Evolutionary conservation across 345 rosid genomes (phyloP).

Genomic region (Gossypium anomalum): DNA sequence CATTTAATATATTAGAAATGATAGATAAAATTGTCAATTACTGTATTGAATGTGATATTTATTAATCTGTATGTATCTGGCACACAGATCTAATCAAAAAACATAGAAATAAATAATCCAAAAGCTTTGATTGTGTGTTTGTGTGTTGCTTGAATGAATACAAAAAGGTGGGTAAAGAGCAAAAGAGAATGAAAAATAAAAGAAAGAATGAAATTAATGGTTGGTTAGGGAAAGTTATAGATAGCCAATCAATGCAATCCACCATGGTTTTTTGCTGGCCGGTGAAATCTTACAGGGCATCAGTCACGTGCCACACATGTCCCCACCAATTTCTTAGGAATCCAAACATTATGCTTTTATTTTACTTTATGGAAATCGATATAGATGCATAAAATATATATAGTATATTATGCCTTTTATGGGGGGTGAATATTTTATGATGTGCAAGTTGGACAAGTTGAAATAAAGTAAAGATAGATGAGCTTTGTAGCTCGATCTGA

Average conservation of each 20-base stretch:
- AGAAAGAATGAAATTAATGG: background rate
- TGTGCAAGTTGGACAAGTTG: constrained; percentile 13
- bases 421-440: background rate
- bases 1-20: too few relatives aligned
- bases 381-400: background rate
- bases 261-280: background rate
- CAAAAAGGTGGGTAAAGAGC: background rate
- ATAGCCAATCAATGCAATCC: background rate
- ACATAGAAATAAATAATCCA: background rate
- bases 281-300: constrained; percentile 11
- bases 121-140: background rate
- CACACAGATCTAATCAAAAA: too few relatives aligned
- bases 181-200: background rate
- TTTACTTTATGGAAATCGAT: background rate
- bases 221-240: background rate
- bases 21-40: too few relatives aligned
- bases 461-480: constrained; percentile 6
- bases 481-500: background rate
- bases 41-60: too few relatives aligned
- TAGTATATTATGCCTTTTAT: background rate
- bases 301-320: constrained; percentile 11
- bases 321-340: constrained; percentile 12
- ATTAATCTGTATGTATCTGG: too few relatives aligned
- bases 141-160: background rate
- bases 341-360: background rate